Base-by-base conservation (phyloP, 495 filamentous ascomycete species). In the Penicillium robsamsonii region DNA sequence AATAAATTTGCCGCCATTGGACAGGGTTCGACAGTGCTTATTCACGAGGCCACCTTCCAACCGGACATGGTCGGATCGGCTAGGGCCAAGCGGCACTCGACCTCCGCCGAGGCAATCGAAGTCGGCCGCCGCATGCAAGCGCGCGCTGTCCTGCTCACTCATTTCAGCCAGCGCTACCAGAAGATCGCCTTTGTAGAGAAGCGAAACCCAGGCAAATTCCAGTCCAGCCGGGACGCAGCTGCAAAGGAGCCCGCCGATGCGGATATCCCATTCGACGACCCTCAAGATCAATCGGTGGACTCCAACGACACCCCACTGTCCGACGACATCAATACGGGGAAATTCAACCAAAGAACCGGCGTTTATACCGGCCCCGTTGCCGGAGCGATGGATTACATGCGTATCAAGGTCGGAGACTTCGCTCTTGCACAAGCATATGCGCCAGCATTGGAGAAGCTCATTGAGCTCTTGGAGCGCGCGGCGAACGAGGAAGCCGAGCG, bases 11-110 rank as follows among this genome's bases (percentile, higher is more conserved):
- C 82, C 8, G 43, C 64, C 15, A 88, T 96, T 46, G 94, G 90
- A 18, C 69, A 74, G 12, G 87, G 82, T 17, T 86, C 88, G 1
- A 94, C 91, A 4, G 75, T 98, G 3, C 79, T 96, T 2, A 83
- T 98, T 47, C 94, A 98, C 75, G 94, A 98, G 79, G 92, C 92
- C 55, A 98, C 94, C 0, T 98, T 98, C 62, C 88, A 93, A 37
- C 87, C 96, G 60, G 88, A 94, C 62, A 78, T 96, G 48, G 40
- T 66, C 13, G 85, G 80, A 4, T 90, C 95, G 48, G 94, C 94
- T 11, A 65, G 80, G 2, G 90, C 89, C 35, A 98, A 98, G 81
- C 93, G 87, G 64, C 94, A 98, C 71, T 88, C 81, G 18, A 98
- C 94, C 7, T 86, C 87, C 37, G 75, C 80, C 15, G 94, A 97